Base-by-base conservation (phyloP, 805 yeast genomes). In the Lachancea sp. region DNA sequence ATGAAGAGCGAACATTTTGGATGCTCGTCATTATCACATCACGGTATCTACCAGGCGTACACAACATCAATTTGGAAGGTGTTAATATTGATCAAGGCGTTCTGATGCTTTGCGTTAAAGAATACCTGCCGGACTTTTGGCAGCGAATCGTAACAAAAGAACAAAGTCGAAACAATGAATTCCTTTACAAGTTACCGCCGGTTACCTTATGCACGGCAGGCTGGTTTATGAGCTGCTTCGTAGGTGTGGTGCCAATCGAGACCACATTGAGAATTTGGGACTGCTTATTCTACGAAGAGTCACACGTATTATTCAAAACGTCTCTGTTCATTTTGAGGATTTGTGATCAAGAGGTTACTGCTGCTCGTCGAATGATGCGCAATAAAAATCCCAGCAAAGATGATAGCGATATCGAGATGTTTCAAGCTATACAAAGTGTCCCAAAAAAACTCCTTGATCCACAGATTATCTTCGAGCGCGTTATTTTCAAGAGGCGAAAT, bases 151-250 rank as follows among this genome's bases (percentile, higher is more conserved):
- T 40, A 4, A 17, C 43, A 3, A 32, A 36, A 16, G 32, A 44
- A n/a, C 38, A 44, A 25, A 20, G 33, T 17, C 41, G 38, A 9
- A 60, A 52, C 26, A 58, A 69, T 37, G 71, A 75, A 57, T 81
- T 86, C 49, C 71, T 91, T 27, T 73, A 78, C 13, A 82, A 84
- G 53, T 67, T 90, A 36, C 98, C 99, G 1, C 95, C 97, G 1
- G 76, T 93, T 3, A 85, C 96, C 1, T 72, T 93, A 38, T 93
- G 95, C 53, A 93, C 98, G 0, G 91, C 96, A 0, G 81, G 95
- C 44, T 93, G 99, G 99, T 93, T 93, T 60, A 91, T 93, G 98
- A 85, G 96, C 56, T 77, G 87, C n/a, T 93, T 85, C 65, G 88
- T 93, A 30, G 96, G 95, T 0, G 79, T 83, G 0, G 65, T 93